phyloP scores from a whole-genome alignment of 345 rosid genomes.

The Brassica nigra region DNA sequence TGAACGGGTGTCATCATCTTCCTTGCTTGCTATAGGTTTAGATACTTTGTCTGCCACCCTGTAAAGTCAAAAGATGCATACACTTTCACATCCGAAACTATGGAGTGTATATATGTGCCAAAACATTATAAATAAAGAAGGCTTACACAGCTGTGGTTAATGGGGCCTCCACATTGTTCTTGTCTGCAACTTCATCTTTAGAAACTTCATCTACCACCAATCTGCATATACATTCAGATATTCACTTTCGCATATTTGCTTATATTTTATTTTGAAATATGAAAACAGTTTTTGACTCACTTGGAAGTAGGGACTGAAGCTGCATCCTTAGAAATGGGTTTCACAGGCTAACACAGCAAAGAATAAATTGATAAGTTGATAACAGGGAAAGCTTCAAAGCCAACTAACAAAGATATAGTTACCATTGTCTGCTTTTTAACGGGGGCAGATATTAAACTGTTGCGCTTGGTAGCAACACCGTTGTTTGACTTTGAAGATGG shows the following conservation, averaged over 20 bases:
- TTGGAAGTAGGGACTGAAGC: constrained; percentile 44
- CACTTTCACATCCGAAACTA: background rate
- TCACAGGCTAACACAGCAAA: constrained; percentile 47
- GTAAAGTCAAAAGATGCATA: constrained; percentile 27
- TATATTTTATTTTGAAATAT: background rate
- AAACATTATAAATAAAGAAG: background rate
- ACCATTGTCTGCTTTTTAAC: constrained; percentile 46
- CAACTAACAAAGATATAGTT: constrained; percentile 10
- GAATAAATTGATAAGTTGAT: background rate
- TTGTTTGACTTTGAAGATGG: constrained; percentile 29
- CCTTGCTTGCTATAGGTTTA: constrained; percentile 56
- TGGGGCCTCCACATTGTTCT: constrained; percentile 15
- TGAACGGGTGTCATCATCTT: constrained; percentile 81
- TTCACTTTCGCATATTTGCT: background rate
- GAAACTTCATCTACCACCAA: constrained; percentile 35
- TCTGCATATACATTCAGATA: constrained; percentile 8
- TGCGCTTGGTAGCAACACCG: constrained; percentile 40
- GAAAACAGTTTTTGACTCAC: constrained; percentile 48
- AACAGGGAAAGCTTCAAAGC: constrained; percentile 18
- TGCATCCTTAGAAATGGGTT: constrained; percentile 45
- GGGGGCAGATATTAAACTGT: constrained; percentile 42
- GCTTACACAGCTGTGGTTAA: constrained; percentile 28
- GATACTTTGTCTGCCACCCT: constrained; percentile 56
- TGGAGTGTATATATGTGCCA: background rate
- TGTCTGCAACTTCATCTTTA: constrained; percentile 18